Conservation (phyloP, 192 early-diverging fungal genomes). For the Coemansia sp. region DNA sequence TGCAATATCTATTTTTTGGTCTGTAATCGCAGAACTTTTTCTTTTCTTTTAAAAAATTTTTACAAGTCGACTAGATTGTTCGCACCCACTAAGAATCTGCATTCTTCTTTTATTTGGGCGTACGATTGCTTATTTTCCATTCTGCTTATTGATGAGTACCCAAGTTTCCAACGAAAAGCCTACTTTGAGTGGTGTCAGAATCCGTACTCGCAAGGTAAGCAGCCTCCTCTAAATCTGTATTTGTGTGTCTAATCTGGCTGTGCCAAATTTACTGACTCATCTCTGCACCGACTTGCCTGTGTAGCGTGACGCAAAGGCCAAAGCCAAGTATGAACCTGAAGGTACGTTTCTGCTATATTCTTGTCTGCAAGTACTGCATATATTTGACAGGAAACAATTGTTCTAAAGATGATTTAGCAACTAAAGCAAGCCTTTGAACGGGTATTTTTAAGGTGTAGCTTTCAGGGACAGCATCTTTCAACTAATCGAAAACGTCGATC, state of each 20-base stretch:
- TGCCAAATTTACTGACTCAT: neutral
- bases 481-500: constrained; percentile 55
- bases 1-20: constrained; percentile 1
- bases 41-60: constrained; percentile 4
- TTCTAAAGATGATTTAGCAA: no score
- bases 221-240: neutral
- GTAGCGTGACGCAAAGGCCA: constrained; percentile 62
- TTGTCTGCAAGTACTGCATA: constrained; percentile 2
- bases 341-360: constrained; percentile 4
- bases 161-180: constrained; percentile 54
- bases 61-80: neutral
- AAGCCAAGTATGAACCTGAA: constrained; percentile 71
- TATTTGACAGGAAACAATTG: constrained; percentile 1
- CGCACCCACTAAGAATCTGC: neutral
- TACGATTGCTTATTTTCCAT: constrained; percentile 1
- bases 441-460: neutral
- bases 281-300: constrained; percentile 1
- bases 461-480: constrained; percentile 49
- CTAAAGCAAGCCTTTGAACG: no score
- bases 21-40: constrained; percentile 1
- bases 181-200: constrained; percentile 55
- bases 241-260: neutral
- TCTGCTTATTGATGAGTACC: constrained; percentile 43
- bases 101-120: neutral
- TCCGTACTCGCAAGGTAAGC: constrained; percentile 52